Base-by-base conservation (phyloP, 768 basidiomycete genomes). In the Suillus tomentosus region DNA sequence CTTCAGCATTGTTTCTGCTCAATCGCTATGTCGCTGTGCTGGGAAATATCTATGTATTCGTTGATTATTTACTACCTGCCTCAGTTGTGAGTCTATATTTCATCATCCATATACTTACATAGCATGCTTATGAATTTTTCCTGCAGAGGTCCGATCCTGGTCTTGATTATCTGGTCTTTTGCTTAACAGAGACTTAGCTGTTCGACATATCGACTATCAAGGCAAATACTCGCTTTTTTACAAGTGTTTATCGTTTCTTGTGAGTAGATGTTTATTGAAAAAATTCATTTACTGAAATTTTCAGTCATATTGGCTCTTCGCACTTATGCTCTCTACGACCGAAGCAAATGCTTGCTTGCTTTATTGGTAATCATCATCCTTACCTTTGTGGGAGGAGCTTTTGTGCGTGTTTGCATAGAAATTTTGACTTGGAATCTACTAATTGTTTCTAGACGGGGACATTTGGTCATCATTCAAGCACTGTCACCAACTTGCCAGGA, bases 261-360 rank as follows among this genome's bases (percentile, higher is more conserved):
- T 53, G 51, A 53, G 51, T 53, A 27, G 17, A 31, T 17, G 14
- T 53, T 53, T 17, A 53, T 31, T 10, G 31, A 9, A 17, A 53
- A 15, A 31, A 31, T 17, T 17, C 8, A 5, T 34, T 31, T 9
- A 34, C 51, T 27, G 17, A 53, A 31, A 17, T 10, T 31, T 53
- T 31, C 9, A 53, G 51, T 53, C 31, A 53, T 53, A 53, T 53
- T 53, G 51, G 10, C 27, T 53, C 51, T 53, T 53, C 51, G 51
- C 15, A 53, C 27, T 31, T 53, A 53, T 31, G 51, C 51, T 31
- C 27, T 53, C 27, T 53, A 53, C 4, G 27, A 17, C 31, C 27
- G 51, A 17, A 34, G 17, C 27, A 53, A 31, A 27, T 9, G 51
- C 17, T 9, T 53, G 17, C 27, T 53, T 10, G 24, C 15, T 31